Percentiles rank a stretch among this genome's conserved stretches.
Conservation (phyloP, 208 protist genomes). For the Phytomonas sp. region DNA sequence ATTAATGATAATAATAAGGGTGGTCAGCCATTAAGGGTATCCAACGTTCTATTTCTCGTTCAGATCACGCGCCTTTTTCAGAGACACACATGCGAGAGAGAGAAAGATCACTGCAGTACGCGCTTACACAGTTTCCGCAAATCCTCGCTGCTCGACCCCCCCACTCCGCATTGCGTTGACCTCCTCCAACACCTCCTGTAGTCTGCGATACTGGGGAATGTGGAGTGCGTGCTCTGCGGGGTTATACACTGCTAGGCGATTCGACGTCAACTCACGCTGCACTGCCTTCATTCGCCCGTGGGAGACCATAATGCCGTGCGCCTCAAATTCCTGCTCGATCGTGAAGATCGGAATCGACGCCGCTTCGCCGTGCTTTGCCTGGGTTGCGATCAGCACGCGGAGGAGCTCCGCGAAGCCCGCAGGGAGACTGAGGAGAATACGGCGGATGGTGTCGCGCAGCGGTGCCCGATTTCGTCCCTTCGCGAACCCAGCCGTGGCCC, state of each 20-base stretch:
- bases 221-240: constrained; percentile 60
- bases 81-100: neutral
- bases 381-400: constrained; percentile 44
- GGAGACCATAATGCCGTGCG: constrained; percentile 56
- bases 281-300: constrained; percentile 56
- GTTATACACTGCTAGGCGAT: constrained; percentile 72
- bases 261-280: constrained; percentile 74
- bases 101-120: neutral
- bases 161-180: constrained; percentile 31
- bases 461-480: constrained; percentile 18
- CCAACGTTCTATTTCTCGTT: neutral
- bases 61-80: neutral
- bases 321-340: constrained; percentile 43
- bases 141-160: neutral
- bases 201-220: constrained; percentile 49
- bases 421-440: constrained; percentile 69
- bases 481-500: neutral
- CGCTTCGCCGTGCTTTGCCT: constrained; percentile 62
- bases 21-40: neutral
- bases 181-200: constrained; percentile 61
- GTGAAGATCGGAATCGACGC: constrained; percentile 47
- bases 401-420: constrained; percentile 53
- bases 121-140: constrained; percentile 9
- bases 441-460: constrained; percentile 71
- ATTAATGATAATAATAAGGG: neutral